phyloP scores from a whole-genome alignment of 2,329 filamentous ascomycete species.

The Sphaceloma murrayae region DNA sequence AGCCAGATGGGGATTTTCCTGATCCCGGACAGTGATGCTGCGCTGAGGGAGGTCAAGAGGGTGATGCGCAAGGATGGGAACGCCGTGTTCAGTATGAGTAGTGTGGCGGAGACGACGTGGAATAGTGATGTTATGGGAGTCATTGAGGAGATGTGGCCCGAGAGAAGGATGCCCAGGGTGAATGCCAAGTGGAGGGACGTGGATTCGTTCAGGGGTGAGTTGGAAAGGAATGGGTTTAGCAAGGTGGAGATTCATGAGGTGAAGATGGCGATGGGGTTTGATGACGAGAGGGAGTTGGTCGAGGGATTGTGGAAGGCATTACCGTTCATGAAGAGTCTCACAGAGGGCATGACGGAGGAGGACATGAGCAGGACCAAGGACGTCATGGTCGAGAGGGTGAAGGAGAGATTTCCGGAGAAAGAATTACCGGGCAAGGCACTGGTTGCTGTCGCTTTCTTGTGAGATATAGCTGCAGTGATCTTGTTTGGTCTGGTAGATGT shows the following conservation, averaged over 20 bases:
- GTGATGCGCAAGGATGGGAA: not conserved
- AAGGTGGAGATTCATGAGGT: conserved; percentile 6
- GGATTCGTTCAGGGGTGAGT: not conserved
- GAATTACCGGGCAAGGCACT: conserved; percentile 6
- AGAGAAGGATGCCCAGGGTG: not conserved
- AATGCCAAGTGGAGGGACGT: not conserved
- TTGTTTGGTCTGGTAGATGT: no score
- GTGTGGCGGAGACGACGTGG: not conserved
- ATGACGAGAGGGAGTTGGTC: not conserved
- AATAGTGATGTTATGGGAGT: conserved; percentile 1
- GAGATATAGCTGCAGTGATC: not conserved
- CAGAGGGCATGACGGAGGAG: conserved; percentile 6
- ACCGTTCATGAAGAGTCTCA: conserved; percentile 2
- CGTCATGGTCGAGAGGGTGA: conserved; percentile 10
- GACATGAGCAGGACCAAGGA: conserved; percentile 3
- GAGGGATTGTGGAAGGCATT: conserved; percentile 3
- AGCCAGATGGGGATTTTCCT: conserved; percentile 15
- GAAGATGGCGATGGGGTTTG: conserved; percentile 9
- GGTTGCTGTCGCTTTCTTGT: not conserved
- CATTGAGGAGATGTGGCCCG: not conserved
- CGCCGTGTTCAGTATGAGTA: conserved; percentile 4
- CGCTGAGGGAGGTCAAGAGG: not conserved
- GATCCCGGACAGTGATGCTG: conserved; percentile 1
- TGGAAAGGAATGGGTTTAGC: conserved; percentile 5
- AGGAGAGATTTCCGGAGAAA: conserved; percentile 4